Conservation (phyloP, 768 basidiomycete genomes). For the Pisolithus albus region DNA sequence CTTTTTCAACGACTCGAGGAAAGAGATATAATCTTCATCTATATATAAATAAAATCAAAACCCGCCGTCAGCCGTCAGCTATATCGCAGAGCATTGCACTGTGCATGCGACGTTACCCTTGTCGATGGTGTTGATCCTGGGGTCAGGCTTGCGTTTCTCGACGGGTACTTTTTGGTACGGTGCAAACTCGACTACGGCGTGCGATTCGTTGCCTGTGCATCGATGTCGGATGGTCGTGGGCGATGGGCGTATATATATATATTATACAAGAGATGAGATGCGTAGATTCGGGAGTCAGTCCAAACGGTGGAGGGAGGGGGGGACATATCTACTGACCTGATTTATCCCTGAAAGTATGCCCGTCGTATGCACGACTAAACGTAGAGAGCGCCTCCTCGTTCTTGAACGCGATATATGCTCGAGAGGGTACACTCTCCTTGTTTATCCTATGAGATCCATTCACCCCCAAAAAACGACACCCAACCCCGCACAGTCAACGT, state of each 20-base stretch:
- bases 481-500: background rate
- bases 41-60: too few relatives aligned
- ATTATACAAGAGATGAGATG: too few relatives aligned
- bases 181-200: conserved; percentile 90
- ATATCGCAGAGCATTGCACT: too few relatives aligned
- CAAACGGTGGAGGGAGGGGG: too few relatives aligned
- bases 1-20: conserved; percentile 65
- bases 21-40: conserved; percentile 84
- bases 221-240: background rate
- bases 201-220: conserved; percentile 72
- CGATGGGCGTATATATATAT: background rate
- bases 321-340: conserved; percentile 53
- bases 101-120: conserved; percentile 45
- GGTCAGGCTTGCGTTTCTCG: conserved; percentile 71
- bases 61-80: too few relatives aligned
- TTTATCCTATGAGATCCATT: conserved; percentile 43
- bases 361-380: conserved; percentile 85
- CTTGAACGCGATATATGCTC: conserved; percentile 91
- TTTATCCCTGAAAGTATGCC: conserved; percentile 88
- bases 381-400: conserved; percentile 58
- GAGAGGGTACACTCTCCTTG: conserved; percentile 79
- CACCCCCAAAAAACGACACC: background rate
- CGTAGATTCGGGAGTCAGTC: too few relatives aligned
- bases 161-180: conserved; percentile 83
- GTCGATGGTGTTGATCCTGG: conserved; percentile 81